These are phyloP conservation scores for Pyricularia sp. DNA, from an alignment of 2,329 filamentous ascomycete genomes.

Conservation along the genomic window DNA sequence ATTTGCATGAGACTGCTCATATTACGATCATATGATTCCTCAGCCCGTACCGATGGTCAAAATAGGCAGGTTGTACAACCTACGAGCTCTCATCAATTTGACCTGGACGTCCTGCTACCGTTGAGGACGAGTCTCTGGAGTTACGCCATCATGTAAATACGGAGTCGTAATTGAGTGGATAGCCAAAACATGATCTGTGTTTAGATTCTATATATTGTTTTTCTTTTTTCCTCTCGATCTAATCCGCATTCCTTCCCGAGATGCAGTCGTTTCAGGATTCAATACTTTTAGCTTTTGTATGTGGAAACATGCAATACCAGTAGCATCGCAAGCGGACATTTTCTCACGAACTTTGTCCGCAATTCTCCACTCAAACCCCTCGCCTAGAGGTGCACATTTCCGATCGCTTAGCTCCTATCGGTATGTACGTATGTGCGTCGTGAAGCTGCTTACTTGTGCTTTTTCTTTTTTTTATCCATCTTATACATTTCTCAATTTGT, in stretches of 20 bases:
- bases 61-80: not conserved
- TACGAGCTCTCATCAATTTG: not conserved
- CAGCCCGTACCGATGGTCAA: not conserved
- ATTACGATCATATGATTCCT: not conserved
- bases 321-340: not conserved
- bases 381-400: not conserved
- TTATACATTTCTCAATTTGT: too few relatives aligned
- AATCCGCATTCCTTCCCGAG: not conserved
- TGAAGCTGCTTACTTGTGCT: too few relatives aligned
- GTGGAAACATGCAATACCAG: not conserved
- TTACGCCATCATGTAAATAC: not conserved
- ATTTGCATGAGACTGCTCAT: not conserved
- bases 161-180: not conserved
- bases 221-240: not conserved
- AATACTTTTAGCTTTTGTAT: not conserved
- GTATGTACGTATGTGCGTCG: too few relatives aligned
- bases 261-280: not conserved
- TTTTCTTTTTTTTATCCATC: too few relatives aligned
- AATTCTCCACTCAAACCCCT: not conserved
- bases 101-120: not conserved
- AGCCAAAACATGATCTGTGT: not conserved
- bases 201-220: not conserved
- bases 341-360: not conserved
- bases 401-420: too few relatives aligned
- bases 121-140: not conserved